Conservation (phyloP, 805 yeast genomes). For the Saturnispora dispora region DNA sequence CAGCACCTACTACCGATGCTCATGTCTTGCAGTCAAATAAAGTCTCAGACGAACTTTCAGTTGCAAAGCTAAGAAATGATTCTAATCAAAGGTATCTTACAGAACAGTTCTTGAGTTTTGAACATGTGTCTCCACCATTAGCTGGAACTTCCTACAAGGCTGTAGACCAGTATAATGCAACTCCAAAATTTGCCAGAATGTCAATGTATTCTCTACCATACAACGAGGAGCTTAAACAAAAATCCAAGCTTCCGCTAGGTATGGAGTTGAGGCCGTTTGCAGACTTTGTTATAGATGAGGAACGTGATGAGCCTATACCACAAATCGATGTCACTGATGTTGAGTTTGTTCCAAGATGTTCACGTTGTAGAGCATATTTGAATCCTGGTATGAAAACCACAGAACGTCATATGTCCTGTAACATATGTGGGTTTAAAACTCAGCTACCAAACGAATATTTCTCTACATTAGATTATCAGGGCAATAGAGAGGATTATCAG, state of each 20-base stretch:
- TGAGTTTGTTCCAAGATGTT: conserved; percentile 79
- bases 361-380: conserved; percentile 82
- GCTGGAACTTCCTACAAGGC: conserved; percentile 64
- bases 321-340: conserved; percentile 48
- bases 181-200: conserved; percentile 69
- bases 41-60: conserved; percentile 25
- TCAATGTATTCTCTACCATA: conserved; percentile 80
- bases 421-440: conserved; percentile 75
- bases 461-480: conserved; percentile 51
- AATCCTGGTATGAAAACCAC: conserved; percentile 74
- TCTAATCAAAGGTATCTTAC: conserved; percentile 29
- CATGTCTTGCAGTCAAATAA: conserved; percentile 4
- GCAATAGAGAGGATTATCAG: conserved; percentile 53
- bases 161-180: conserved; percentile 76
- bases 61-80: conserved; percentile 28
- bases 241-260: conserved; percentile 74
- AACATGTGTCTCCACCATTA: conserved; percentile 74
- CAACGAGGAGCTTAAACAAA: conserved; percentile 55
- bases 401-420: conserved; percentile 65
- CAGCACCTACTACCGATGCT: not conserved
- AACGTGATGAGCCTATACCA: conserved; percentile 43
- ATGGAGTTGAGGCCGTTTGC: conserved; percentile 82
- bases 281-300: conserved; percentile 36
- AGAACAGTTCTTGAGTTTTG: conserved; percentile 56
- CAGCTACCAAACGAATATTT: conserved; percentile 58